Evolutionary conservation across 345 rosid species (phyloP).

Genomic region (Viola odorata): DNA sequence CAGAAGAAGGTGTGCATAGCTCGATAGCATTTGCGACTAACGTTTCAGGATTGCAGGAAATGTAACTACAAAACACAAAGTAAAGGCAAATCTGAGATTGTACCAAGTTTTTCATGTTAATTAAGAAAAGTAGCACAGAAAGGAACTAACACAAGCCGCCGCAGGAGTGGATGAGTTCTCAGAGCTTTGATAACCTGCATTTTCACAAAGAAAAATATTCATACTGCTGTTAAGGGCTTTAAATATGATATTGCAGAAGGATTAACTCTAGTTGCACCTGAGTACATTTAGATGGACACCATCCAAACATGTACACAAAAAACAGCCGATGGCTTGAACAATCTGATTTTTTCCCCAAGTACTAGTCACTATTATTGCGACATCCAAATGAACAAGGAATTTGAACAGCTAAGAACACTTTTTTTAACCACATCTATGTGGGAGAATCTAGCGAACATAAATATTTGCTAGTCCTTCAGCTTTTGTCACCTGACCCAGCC

Average conservation of each 20-base stretch:
- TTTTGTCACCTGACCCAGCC: too few relatives aligned
- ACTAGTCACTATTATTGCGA: too few relatives aligned
- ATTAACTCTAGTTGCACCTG: background rate
- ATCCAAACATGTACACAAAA: too few relatives aligned
- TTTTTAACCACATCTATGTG: too few relatives aligned
- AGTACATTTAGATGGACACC: too few relatives aligned
- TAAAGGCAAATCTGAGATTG: background rate
- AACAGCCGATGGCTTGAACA: too few relatives aligned
- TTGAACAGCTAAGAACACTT: too few relatives aligned
- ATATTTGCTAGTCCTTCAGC: too few relatives aligned
- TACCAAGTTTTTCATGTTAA: background rate
- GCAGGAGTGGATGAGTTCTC: constrained; percentile 62
- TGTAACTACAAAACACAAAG: constrained; percentile 48
- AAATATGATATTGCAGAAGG: background rate
- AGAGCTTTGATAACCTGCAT: constrained; percentile 73
- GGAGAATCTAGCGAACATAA: too few relatives aligned
- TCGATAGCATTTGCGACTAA: constrained; percentile 87
- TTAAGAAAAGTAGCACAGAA: constrained; percentile 1
- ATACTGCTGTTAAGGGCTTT: background rate
- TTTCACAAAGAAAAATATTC: constrained; percentile 3
- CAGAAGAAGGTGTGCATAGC: constrained; percentile 79
- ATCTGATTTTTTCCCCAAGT: too few relatives aligned
- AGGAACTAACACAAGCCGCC: constrained; percentile 74
- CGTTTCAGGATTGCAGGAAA: constrained; percentile 95
- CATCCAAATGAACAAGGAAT: too few relatives aligned